phyloP scores from a whole-genome alignment of 306 rosid species.

The Vigna nakashimae region DNA sequence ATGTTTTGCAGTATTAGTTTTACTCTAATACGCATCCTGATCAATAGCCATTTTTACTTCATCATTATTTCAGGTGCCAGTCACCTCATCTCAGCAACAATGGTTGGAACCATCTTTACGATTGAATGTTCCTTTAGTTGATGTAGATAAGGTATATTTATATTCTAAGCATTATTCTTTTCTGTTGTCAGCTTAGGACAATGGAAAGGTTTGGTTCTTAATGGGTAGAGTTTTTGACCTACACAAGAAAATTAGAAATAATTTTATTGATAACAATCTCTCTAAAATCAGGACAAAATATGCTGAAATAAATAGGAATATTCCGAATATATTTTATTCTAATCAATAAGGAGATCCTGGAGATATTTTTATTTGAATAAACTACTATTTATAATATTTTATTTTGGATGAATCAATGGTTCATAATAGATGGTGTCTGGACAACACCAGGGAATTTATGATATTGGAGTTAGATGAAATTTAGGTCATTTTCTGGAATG shows the following conservation, averaged over 20 bases:
- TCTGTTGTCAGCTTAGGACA: constrained; percentile 3
- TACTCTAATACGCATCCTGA: not conserved
- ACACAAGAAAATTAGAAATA: too few relatives aligned
- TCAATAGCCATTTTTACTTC: constrained; percentile 7
- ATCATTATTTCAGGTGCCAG: constrained; percentile 62
- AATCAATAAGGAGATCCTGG: too few relatives aligned
- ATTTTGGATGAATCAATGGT: constrained; percentile 27
- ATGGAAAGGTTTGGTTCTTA: constrained; percentile 19
- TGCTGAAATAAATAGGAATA: too few relatives aligned
- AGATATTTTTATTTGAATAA: too few relatives aligned
- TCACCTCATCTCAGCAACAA: constrained; percentile 55
- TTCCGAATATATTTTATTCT: too few relatives aligned
- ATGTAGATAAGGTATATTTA: constrained; percentile 84
- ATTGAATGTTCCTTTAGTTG: constrained; percentile 84
- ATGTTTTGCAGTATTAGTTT: not conserved
- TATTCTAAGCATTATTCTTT: constrained; percentile 33
- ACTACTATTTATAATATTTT: not conserved
- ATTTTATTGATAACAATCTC: too few relatives aligned
- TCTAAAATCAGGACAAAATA: too few relatives aligned
- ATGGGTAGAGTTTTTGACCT: not conserved
- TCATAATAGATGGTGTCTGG: constrained; percentile 10
- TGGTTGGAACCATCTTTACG: constrained; percentile 81
- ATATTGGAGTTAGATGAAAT: constrained; percentile 9
- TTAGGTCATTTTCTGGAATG: not conserved
- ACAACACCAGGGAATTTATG: constrained; percentile 7